Conservation (phyloP, 306 rosid genomes). For the Pyrus pyrifolia region DNA sequence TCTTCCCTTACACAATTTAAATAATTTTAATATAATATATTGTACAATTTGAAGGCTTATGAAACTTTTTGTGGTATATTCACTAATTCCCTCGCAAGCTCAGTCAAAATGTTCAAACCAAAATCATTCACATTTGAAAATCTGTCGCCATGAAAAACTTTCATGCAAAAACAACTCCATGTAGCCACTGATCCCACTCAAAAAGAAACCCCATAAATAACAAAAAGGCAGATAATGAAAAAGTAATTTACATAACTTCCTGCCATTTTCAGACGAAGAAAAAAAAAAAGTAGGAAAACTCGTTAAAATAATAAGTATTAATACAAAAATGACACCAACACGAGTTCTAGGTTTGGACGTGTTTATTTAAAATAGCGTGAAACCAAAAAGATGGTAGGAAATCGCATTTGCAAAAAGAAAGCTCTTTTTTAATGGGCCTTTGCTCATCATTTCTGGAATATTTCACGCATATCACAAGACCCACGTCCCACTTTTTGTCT, state of each 20-base stretch:
- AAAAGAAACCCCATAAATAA: constrained; percentile 5
- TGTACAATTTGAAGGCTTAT: no score
- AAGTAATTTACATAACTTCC: not conserved
- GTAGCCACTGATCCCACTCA: constrained; percentile 26
- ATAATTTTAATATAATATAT: no score
- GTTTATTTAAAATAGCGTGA: not conserved
- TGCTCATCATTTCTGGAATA: constrained; percentile 51
- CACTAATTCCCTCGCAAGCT: constrained; percentile 35
- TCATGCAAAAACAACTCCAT: constrained; percentile 39
- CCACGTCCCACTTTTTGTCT: constrained; percentile 54
- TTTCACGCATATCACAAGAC: constrained; percentile 37
- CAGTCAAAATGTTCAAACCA: constrained; percentile 30
- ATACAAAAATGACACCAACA: no score
- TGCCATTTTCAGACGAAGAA: constrained; percentile 14
- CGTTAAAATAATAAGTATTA: no score
- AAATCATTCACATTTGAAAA: constrained; percentile 71
- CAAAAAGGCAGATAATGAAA: not conserved
- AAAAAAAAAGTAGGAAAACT: not conserved
- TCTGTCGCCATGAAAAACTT: constrained; percentile 47
- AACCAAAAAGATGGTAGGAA: constrained; percentile 6
- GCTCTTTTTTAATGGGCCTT: constrained; percentile 41
- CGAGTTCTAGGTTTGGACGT: not conserved
- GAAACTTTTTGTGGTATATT: not conserved
- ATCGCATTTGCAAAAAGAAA: constrained; percentile 17
- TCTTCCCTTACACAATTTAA: no score